Percentiles rank a stretch among this genome's conserved stretches.
phyloP scores from a whole-genome alignment of 768 basidiomycete species.

The Agrocybe pediades region DNA sequence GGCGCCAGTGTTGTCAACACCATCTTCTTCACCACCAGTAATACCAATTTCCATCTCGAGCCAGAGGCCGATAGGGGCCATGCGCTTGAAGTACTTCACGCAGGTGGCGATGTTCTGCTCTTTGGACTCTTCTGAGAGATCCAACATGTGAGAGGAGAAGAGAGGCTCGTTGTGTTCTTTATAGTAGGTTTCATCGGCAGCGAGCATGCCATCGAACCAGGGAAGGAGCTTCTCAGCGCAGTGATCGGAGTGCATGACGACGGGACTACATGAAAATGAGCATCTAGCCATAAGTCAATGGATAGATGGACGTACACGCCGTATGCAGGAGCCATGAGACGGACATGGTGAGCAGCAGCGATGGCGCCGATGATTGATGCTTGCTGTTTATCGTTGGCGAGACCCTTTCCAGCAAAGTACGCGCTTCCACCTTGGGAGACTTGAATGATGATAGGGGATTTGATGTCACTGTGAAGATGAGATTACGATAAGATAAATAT shows the following conservation, averaged over 20 bases:
- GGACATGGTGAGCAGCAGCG: constrained; percentile 91
- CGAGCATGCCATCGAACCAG: constrained; percentile 99
- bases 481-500: constrained; percentile 19
- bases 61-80: constrained; percentile 91
- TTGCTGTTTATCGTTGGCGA: constrained; percentile 93
- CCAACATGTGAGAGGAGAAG: constrained; percentile 99
- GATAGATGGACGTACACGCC: constrained; percentile 70
- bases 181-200: constrained; percentile 91
- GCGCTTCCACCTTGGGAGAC: constrained; percentile 97
- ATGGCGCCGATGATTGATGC: constrained; percentile 92
- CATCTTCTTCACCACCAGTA: constrained; percentile 99
- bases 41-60: constrained; percentile 99
- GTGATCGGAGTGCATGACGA: constrained; percentile 97
- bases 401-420: constrained; percentile 95
- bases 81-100: constrained; percentile 92
- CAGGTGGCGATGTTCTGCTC: constrained; percentile 95
- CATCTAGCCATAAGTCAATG: not conserved
- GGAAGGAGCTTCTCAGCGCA: constrained; percentile 97
- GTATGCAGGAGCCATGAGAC: constrained; percentile 84
- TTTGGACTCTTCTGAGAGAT: constrained; percentile 90
- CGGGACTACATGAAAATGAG: constrained; percentile 61
- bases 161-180: constrained; percentile 85
- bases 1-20: constrained; percentile 95
- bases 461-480: constrained; percentile 73
- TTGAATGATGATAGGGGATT: constrained; percentile 96